Conservation (phyloP, 768 basidiomycete genomes). For the Paxillus ammoniavirescens region DNA sequence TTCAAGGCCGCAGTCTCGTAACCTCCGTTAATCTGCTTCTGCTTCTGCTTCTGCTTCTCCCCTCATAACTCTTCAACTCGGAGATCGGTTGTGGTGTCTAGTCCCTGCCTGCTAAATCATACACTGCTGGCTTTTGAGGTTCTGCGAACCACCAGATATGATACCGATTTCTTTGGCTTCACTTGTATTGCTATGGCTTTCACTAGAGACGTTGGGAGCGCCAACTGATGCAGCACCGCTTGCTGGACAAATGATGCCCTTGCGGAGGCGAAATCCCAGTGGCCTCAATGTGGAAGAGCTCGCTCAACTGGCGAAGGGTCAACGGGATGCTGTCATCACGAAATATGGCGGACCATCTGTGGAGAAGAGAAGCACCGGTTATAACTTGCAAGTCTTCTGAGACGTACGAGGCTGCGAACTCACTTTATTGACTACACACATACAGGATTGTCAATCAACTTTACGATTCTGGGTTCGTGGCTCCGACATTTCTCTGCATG, state of each 20-base stretch:
- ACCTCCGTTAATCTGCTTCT: not conserved
- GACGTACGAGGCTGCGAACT: not conserved
- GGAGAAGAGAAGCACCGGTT: slow-evolving; percentile 45
- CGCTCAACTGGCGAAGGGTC: slow-evolving; percentile 38
- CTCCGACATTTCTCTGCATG: not conserved
- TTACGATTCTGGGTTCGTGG: slow-evolving; percentile 57
- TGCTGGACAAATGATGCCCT: slow-evolving; percentile 19
- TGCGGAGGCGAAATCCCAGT: slow-evolving; percentile 16
- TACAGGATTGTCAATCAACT: slow-evolving; percentile 62
- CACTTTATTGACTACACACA: not conserved
- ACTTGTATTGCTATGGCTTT: slow-evolving; percentile 12
- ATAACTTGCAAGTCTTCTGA: slow-evolving; percentile 45
- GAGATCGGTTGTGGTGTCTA: not conserved
- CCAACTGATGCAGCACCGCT: slow-evolving; percentile 10
- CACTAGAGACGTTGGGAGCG: slow-evolving; percentile 6
- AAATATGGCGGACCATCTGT: slow-evolving; percentile 44
- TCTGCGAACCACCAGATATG: slow-evolving; percentile 10
- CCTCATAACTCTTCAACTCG: not conserved
- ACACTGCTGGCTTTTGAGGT: not conserved
- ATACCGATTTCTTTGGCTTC: slow-evolving; percentile 9
- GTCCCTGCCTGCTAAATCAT: not conserved
- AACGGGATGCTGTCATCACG: slow-evolving; percentile 38
- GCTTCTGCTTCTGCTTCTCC: not conserved
- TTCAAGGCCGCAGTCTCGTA: not conserved
- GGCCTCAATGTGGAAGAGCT: slow-evolving; percentile 6